Evolutionary conservation across 139 green algal genomes (phyloP), one percentile per base, ranked within the genome.

Genomic region (Tetradesmus lagerheimii): DNA sequence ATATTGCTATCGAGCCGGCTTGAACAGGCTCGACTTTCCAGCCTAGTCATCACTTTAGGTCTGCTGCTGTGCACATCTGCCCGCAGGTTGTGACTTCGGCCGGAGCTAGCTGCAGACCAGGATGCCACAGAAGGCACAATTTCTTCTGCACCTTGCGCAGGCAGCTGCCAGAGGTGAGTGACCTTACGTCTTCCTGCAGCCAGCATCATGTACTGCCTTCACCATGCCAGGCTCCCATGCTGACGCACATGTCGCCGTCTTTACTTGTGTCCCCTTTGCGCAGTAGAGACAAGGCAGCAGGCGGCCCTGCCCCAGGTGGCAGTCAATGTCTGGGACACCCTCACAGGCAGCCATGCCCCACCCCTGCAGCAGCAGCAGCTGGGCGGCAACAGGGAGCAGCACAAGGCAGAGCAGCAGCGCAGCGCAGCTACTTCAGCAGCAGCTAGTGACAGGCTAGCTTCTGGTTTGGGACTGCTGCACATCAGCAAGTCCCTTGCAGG

Each of bases 111-210:
- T 39, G 43, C 3, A 12, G 47, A 86, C 0, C 74, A 86, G 14
- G 41, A 85, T 86, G 87, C 50, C 87, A 9, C 87, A 91, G 16
- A 91, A 91, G 62, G 78, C 78, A 23, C 87, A 91, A 38, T 14
- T 91, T 0, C 78, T 91, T 23, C 38, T 91, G 16, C 62, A 91
- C 38, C 57, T 91, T 82, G 87, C 87, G 37, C 87, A 91, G 78
- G 77, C 39, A 31, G 84, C 67, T 64, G 84, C 84, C 25, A 62
- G 27, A 71, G 45, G 80, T 74, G 23, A 45, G 80, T 84, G 20
- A 11, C 79, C 31, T 12, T 67, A 14, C 27, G 39, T 35, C n/a
- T 39, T 34, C 41, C 27, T 75, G 41, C 20, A n/a, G 15, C 35
- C n/a, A 74, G 45, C 27, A 23, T 50, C 20, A 34, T 86, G 45